Evolutionary conservation across 495 filamentous ascomycete species (phyloP), one percentile per base, ranked within the genome.

Genomic region (Neurospora sp.): DNA sequence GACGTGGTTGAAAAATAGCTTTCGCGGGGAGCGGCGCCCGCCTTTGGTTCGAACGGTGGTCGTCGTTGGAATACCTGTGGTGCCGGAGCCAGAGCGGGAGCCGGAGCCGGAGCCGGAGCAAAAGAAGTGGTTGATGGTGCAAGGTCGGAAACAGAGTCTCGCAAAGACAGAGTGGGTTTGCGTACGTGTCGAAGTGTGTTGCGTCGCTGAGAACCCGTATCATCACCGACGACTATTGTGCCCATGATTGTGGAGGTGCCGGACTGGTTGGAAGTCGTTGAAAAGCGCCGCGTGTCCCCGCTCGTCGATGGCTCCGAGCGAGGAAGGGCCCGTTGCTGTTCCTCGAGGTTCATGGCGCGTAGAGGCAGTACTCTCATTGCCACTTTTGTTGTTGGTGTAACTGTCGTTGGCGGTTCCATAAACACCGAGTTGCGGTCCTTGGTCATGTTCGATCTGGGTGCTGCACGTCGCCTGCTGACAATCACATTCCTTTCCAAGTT

Each of bases 161-260:
- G 81, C 61, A 89, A 77, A 10, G 79, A 76, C 10, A 65, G 27
- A 35, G 76, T 77, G 68, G 85, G 82, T 72, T 94, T 94, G 75
- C 88, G 89, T 31, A 88, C 88, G 78, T 94, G 92, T 68, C 92
- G 88, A 71, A 94, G 82, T 37, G 86, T 89, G 74, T 87, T 85
- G 16, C 82, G 83, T 68, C 87, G 85, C 71, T 82, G 84, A 53
- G 87, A 89, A 5, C 86, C 84, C 5, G 84, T 82, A 69, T 91
- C 90, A 18, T 65, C 53, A 65, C 53, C 53, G 42, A 93, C 87
- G 37, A 93, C 85, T 79, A 92, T 86, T 12, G 89, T 91, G 80
- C 92, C 91, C 18, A 94, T 86, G 5, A 89, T 80, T 0, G 91
- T 93, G 5, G 92, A 93, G 10, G 86, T 85, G 8, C 85, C 86